A percentile compares a stretch with the other conserved stretches of the same genome.
phyloP scores from a whole-genome alignment of 495 filamentous ascomycete species.

The Penicillium chermesinum region DNA sequence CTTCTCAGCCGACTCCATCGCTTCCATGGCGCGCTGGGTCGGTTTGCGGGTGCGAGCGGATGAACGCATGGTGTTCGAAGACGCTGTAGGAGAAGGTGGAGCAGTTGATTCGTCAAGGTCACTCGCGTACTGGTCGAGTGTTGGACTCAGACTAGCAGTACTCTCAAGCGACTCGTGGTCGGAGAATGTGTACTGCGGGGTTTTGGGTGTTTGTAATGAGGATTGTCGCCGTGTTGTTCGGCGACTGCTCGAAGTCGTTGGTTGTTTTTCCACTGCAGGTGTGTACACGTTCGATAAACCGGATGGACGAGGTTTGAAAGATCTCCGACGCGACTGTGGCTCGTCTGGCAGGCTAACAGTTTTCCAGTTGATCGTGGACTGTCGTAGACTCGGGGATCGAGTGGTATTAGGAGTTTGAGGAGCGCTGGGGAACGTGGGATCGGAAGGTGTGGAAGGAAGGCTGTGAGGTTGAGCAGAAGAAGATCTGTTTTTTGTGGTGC shows the following conservation, averaged over 20 bases:
- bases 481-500: constrained; percentile 3
- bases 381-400: not conserved
- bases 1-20: constrained; percentile 25
- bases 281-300: constrained; percentile 23
- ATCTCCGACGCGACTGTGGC: constrained; percentile 12
- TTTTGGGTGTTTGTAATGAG: constrained; percentile 10
- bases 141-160: constrained; percentile 11
- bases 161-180: constrained; percentile 14
- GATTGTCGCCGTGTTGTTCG: constrained; percentile 14
- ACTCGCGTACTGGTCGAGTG: constrained; percentile 16
- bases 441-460: constrained; percentile 7
- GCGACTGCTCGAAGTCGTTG: constrained; percentile 14
- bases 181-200: constrained; percentile 6
- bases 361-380: not conserved
- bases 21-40: constrained; percentile 36
- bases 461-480: constrained; percentile 6
- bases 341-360: constrained; percentile 5
- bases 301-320: constrained; percentile 21
- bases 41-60: constrained; percentile 38
- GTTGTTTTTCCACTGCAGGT: constrained; percentile 15
- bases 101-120: constrained; percentile 25
- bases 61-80: constrained; percentile 26
- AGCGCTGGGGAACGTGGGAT: constrained; percentile 11
- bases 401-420: constrained; percentile 7
- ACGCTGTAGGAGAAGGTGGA: constrained; percentile 24